A percentile compares a stretch with the other conserved stretches of the same genome.
Conservation (phyloP, 495 filamentous ascomycete genomes). For the Podospora tetraspora region DNA sequence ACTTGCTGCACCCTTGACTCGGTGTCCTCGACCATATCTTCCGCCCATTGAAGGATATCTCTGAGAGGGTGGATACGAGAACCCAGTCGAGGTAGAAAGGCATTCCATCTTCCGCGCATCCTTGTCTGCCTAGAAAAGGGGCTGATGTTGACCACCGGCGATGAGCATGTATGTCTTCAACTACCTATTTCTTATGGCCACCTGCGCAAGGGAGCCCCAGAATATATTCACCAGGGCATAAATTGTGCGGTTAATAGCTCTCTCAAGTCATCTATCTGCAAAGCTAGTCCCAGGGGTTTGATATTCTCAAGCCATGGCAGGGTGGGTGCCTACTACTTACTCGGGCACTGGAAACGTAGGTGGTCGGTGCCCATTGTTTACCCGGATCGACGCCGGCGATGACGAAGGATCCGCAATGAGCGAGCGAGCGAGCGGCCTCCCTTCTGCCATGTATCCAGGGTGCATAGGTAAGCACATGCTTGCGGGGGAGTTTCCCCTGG, state of each 20-base stretch:
- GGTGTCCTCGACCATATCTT: too few species aligned
- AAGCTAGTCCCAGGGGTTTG: background rate
- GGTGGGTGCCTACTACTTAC: background rate
- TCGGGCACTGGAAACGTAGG: background rate
- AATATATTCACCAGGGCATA: background rate
- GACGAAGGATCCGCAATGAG: background rate
- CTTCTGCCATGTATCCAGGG: background rate
- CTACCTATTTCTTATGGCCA: too few species aligned
- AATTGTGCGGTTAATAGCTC: background rate
- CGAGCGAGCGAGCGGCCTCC: background rate
- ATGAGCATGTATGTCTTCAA: too few species aligned
- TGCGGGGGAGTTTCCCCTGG: conserved; percentile 6
- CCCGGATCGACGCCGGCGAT: conserved; percentile 10
- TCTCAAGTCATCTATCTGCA: background rate
- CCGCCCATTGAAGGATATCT: too few species aligned
- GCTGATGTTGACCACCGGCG: too few species aligned
- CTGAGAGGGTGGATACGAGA: too few species aligned
- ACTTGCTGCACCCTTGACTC: too few species aligned
- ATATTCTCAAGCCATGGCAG: background rate
- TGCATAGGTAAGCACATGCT: background rate
- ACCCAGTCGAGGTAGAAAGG: too few species aligned
- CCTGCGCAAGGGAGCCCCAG: background rate
- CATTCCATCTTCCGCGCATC: too few species aligned
- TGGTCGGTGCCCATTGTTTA: conserved; percentile 1
- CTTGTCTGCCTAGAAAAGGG: too few species aligned